Evolutionary conservation across 2,329 filamentous ascomycete genomes (phyloP).

Genomic region (Annulohypoxylon truncatum): DNA sequence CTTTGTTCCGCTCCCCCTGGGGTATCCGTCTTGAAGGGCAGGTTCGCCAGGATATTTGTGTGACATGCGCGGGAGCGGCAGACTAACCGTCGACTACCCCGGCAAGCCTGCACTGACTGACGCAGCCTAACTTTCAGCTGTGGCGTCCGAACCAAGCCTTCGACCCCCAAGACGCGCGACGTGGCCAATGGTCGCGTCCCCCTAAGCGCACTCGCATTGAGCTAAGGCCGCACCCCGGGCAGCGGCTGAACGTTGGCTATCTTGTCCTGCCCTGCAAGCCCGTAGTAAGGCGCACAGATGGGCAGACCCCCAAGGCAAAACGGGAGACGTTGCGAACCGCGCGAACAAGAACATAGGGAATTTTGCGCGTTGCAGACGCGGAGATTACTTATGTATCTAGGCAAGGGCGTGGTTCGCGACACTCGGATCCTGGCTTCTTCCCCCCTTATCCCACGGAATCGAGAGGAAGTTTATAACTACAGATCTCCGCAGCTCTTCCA

Average conservation of each 20-base stretch:
- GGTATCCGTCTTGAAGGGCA: background rate
- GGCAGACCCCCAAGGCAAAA: conserved; percentile 17
- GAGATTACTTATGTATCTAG: conserved; percentile 8
- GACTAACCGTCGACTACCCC: conserved; percentile 6
- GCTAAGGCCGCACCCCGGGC: conserved; percentile 17
- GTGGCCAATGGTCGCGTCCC: conserved; percentile 11
- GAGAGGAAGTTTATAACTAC: conserved; percentile 2
- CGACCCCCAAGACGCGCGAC: background rate
- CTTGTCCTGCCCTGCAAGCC: background rate
- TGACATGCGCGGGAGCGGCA: conserved; percentile 9
- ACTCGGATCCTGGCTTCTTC: background rate
- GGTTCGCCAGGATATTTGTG: background rate
- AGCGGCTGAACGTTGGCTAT: conserved; percentile 17
- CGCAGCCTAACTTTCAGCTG: conserved; percentile 27
- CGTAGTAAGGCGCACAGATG: conserved; percentile 8
- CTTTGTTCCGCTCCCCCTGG: background rate
- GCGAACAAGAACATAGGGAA: background rate
- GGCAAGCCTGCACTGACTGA: background rate
- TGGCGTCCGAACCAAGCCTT: conserved; percentile 17
- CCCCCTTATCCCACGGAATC: background rate
- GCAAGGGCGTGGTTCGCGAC: background rate
- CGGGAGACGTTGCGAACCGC: background rate
- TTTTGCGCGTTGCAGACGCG: background rate
- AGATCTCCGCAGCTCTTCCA: background rate
- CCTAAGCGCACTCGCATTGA: conserved; percentile 26